phyloP scores from a whole-genome alignment of 495 filamentous ascomycete genomes.

The Talaromyces nanjingensis region DNA sequence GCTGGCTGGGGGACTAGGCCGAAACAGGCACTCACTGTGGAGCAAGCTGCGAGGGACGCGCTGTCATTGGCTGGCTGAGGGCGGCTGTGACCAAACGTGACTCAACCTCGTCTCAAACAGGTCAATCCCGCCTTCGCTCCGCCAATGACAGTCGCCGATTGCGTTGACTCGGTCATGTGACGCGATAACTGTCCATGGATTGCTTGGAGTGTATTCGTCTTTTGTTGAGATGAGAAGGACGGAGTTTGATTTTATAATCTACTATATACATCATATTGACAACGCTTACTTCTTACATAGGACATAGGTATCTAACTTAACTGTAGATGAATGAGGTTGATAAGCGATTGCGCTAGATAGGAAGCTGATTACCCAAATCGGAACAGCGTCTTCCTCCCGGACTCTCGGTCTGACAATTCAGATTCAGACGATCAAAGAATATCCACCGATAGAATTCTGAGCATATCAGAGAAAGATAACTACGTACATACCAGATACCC shows the following conservation, averaged over 20 bases:
- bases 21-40: not conserved
- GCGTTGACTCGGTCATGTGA: not conserved
- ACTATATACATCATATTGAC: not conserved
- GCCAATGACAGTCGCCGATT: not conserved
- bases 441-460: not conserved
- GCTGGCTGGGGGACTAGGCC: not conserved
- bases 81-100: slow-evolving; percentile 1
- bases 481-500: not conserved
- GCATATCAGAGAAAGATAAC: not conserved
- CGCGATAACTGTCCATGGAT: not conserved
- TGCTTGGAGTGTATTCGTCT: not conserved
- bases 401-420: not conserved
- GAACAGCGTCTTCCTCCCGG: not conserved
- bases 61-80: not conserved
- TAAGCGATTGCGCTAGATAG: not conserved
- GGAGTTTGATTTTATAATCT: not conserved
- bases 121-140: not conserved
- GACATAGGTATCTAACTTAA: too few species aligned
- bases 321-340: not conserved
- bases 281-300: not conserved
- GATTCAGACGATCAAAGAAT: not conserved
- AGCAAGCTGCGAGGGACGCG: not conserved
- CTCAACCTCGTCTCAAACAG: not conserved
- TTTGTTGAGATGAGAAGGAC: not conserved
- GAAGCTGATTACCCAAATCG: not conserved